Conservation (phyloP, 2,329 filamentous ascomycete species). For the Neophaeococcomyces aloes region DNA sequence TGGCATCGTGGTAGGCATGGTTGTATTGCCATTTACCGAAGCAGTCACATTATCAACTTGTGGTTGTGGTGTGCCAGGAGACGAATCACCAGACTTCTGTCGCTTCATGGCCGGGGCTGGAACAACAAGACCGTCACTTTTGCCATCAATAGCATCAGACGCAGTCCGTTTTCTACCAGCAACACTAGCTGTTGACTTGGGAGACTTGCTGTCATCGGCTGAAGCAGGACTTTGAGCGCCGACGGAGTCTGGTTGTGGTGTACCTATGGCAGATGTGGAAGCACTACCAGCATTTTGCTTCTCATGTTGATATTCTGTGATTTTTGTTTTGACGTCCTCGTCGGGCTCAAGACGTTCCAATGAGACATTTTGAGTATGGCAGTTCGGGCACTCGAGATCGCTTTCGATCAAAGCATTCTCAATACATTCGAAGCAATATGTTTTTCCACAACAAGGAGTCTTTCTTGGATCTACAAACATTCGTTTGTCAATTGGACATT, state of each 20-base stretch:
- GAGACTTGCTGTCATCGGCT: slow-evolving; percentile 16
- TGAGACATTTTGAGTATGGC: slow-evolving; percentile 79
- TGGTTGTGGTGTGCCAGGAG: slow-evolving; percentile 29
- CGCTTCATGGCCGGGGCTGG: slow-evolving; percentile 31
- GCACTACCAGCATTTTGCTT: slow-evolving; percentile 28
- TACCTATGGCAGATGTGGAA: slow-evolving; percentile 11
- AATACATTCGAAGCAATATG: slow-evolving; percentile 99
- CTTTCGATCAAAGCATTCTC: slow-evolving; percentile 97
- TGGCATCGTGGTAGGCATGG: slow-evolving; percentile 27
- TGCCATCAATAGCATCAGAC: slow-evolving; percentile 48
- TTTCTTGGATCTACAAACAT: slow-evolving; percentile 98
- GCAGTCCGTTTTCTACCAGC: slow-evolving; percentile 69
- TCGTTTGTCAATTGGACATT: slow-evolving; percentile 93
- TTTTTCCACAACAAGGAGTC: slow-evolving; percentile 96
- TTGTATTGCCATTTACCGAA: background rate
- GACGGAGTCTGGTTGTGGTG: slow-evolving; percentile 12
- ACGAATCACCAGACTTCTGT: slow-evolving; percentile 33
- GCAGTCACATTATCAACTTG: background rate
- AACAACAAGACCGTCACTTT: slow-evolving; percentile 44
- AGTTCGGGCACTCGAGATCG: slow-evolving; percentile 91
- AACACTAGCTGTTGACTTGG: slow-evolving; percentile 19
- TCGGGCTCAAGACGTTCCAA: slow-evolving; percentile 84
- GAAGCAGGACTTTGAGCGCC: slow-evolving; percentile 13
- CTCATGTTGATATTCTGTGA: slow-evolving; percentile 60
- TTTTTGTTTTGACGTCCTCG: slow-evolving; percentile 65